A percentile compares a stretch with the other conserved stretches of the same genome.
These are phyloP conservation scores for Ceratobasidium sp. DNA, from an alignment of 1,284 basidiomycete genomes.

Conservation along the genomic window DNA sequence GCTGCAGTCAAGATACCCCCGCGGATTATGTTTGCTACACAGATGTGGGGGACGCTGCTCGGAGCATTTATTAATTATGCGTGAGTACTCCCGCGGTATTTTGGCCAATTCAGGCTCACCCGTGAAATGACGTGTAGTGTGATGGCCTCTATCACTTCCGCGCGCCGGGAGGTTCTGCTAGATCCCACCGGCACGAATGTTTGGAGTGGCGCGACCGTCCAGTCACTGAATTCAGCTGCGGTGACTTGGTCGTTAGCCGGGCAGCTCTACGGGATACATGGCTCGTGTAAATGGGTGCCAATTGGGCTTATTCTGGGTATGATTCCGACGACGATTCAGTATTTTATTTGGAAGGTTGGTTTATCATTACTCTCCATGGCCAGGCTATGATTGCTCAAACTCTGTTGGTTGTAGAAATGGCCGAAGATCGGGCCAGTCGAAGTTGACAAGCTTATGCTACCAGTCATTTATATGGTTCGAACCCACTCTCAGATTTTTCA, in stretches of 20 bases:
- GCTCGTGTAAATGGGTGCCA: conserved; percentile 69
- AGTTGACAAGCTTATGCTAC: conserved; percentile 65
- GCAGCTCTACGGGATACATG: conserved; percentile 66
- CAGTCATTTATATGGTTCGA: conserved; percentile 67
- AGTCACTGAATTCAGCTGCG: conserved; percentile 71
- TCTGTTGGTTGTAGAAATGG: conserved; percentile 59
- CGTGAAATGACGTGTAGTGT: neutral
- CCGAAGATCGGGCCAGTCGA: conserved; percentile 64
- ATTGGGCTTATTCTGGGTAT: conserved; percentile 67
- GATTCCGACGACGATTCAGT: conserved; percentile 65
- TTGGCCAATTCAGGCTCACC: neutral
- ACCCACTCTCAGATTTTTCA: neutral
- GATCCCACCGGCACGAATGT: conserved; percentile 68
- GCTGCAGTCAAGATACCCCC: conserved; percentile 75
- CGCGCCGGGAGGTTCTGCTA: conserved; percentile 65
- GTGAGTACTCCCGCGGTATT: neutral
- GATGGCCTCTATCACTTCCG: conserved; percentile 62
- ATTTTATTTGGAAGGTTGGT: conserved; percentile 59
- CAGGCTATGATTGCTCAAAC: neutral
- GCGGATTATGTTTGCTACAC: conserved; percentile 74
- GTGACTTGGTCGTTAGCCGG: conserved; percentile 75
- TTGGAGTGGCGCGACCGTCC: conserved; percentile 69
- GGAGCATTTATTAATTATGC: conserved; percentile 60
- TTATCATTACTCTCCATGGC: neutral
- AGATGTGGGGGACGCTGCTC: conserved; percentile 74